Base-by-base conservation (phyloP, 768 basidiomycete species). In the Tulasnella sp. region DNA sequence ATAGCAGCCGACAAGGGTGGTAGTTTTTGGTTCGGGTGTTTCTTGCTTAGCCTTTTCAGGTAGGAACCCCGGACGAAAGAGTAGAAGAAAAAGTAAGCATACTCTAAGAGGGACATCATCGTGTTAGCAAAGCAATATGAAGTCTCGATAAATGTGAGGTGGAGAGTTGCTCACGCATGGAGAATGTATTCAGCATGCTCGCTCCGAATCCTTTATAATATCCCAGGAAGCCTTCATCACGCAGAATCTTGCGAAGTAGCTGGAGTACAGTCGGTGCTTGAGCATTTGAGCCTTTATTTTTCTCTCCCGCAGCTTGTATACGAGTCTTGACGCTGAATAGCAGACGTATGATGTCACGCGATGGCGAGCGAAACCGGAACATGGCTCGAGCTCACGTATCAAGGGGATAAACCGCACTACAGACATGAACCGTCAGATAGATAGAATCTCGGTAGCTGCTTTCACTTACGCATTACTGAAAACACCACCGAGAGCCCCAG, bases 21-120 rank as follows among this genome's bases (percentile, higher is more conserved):
- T 71, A 75, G 74, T 75, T 87, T 88, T 35, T 87, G 83, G 1
- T 86, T 77, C 0, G 89, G 86, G 1, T 87, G 83, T 70, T 83
- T 86, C 22, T 84, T 81, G 12, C 85, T 81, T 64, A 93, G 81
- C 19, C 92, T 86, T 77, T 87, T 89, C 76, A 91, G 86, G 81
- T 95, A 95, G 5, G 90, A 85, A 26, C 85, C 87, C 75, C 97
- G 87, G 32, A 98, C 90, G 80, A 94, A 84, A 26, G 95, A 91
- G 80, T 98, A 98, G 83, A 97, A 98, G 85, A 96, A 98, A 85
- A 99, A 99, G 82, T 99, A 99, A 32, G 97, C 96, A 78, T 95
- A 98, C 87, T 97, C 95, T 97, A 73, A 22, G 7, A 42, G 62
- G 42, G 39, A 64, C 66, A n/a, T 75, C 72, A 42, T 29, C 74